Evolutionary conservation across 2,329 filamentous ascomycete species (phyloP).

Genomic region (Geosmithia putterillii): DNA sequence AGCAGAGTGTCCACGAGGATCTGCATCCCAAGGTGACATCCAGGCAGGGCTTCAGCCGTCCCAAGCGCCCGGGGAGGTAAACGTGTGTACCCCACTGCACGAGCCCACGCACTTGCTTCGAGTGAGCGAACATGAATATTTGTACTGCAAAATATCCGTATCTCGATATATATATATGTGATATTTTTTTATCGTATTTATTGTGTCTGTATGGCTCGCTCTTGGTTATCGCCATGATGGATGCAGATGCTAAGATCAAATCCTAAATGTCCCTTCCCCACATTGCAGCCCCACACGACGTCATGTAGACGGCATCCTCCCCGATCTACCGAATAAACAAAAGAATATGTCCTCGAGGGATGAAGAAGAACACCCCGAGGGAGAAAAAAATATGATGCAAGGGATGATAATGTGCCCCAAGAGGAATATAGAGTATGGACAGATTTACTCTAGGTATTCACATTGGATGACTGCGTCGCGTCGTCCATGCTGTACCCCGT

Average conservation of each 20-base stretch:
- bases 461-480: not conserved
- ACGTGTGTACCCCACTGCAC: no score
- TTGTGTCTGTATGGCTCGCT: not conserved
- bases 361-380: not conserved
- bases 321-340: not conserved
- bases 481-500: not conserved
- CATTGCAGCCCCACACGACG: not conserved
- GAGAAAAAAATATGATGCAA: not conserved
- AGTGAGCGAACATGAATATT: no score
- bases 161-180: not conserved
- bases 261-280: not conserved
- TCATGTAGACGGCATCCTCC: not conserved
- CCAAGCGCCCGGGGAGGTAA: constrained; percentile 64
- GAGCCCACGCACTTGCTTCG: no score
- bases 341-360: no score
- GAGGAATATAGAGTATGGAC: not conserved
- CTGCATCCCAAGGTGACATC: constrained; percentile 54
- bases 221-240: not conserved
- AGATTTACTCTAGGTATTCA: no score
- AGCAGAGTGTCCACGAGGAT: constrained; percentile 51
- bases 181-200: not conserved
- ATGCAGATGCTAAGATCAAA: not conserved
- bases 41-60: constrained; percentile 61
- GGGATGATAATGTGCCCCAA: no score
- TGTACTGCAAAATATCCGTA: no score